Conservation (phyloP, 306 rosid species). For the Quercus mongolica region DNA sequence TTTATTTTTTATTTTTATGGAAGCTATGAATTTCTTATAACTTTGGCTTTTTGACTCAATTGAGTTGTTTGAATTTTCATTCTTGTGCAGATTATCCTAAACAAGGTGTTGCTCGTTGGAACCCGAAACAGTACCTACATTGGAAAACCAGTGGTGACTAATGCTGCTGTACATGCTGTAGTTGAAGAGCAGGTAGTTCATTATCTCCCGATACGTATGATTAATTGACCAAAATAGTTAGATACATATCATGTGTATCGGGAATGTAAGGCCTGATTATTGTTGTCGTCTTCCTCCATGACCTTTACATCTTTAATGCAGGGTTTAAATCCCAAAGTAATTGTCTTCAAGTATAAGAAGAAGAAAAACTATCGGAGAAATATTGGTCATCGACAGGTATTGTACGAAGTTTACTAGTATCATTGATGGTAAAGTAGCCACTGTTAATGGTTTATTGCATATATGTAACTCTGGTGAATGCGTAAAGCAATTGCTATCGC, state of each 20-base stretch:
- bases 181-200: slow-evolving; percentile 91
- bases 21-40: background rate
- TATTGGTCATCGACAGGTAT: slow-evolving; percentile 94
- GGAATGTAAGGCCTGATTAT: background rate
- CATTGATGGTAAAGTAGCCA: background rate
- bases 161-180: slow-evolving; percentile 90
- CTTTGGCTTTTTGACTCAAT: background rate
- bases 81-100: slow-evolving; percentile 66
- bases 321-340: slow-evolving; percentile 73
- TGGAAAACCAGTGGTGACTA: slow-evolving; percentile 90
- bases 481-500: background rate
- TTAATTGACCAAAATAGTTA: too few relatives aligned
- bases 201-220: background rate
- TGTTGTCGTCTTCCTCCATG: background rate
- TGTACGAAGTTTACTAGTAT: background rate
- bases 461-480: background rate
- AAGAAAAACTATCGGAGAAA: slow-evolving; percentile 89
- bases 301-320: slow-evolving; percentile 27
- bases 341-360: slow-evolving; percentile 85
- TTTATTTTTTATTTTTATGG: too few relatives aligned
- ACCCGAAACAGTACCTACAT: slow-evolving; percentile 72
- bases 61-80: slow-evolving; percentile 5
- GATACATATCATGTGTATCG: too few relatives aligned
- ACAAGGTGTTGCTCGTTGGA: slow-evolving; percentile 91
- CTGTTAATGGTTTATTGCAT: background rate